Evolutionary conservation across 768 basidiomycete genomes (phyloP), one percentile per base, ranked within the genome.

Genomic region (Lentinula guzmanii): DNA sequence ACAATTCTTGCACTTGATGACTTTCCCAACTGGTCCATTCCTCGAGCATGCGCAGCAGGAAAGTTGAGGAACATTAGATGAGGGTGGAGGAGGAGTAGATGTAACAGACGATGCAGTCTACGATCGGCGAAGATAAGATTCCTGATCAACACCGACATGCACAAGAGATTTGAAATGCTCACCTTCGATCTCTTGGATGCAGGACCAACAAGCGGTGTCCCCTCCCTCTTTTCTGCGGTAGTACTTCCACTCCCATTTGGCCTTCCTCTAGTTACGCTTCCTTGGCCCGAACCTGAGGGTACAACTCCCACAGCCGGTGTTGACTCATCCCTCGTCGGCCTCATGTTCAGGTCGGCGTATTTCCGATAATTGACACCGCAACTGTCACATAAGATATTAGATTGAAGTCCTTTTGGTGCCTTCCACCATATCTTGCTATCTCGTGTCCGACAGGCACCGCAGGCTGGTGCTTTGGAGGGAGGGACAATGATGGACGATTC

Each of bases 341-440:
- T 79, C 28, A 90, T 86, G 66, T 87, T 91, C 53, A 95, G 77
- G 66, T 95, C 93, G 0, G 92, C 94, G 70, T 97, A 97, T 74
- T 95, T 97, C 66, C 94, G 80, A 89, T 93, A 97, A 65, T 89
- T 90, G 50, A 85, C 82, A 11, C 94, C 94, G 68, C 94, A 97
- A 33, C 72, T 79, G 51, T 95, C 91, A 70, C 94, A 97, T 58
- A 96, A 84, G 42, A 93, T 82, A 62, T 80, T 81, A 1, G 89
- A 89, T 0, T 79, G 72, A n/a, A 95, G 80, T 21, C 89, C 90
- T 69, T 91, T 91, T 2, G 94, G 95, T 13, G 93, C 93, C 70
- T 90, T 91, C 93, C 93, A 97, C 94, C 94, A 97, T 2, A 73
- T 75, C 41, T 79, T 79, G 5, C 90, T 90, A 62, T 93, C 90